A percentile compares a stretch with the other conserved stretches of the same genome.
Evolutionary conservation across 345 rosid genomes (phyloP).

Genomic region (Psidium friedrichsthalianum): DNA sequence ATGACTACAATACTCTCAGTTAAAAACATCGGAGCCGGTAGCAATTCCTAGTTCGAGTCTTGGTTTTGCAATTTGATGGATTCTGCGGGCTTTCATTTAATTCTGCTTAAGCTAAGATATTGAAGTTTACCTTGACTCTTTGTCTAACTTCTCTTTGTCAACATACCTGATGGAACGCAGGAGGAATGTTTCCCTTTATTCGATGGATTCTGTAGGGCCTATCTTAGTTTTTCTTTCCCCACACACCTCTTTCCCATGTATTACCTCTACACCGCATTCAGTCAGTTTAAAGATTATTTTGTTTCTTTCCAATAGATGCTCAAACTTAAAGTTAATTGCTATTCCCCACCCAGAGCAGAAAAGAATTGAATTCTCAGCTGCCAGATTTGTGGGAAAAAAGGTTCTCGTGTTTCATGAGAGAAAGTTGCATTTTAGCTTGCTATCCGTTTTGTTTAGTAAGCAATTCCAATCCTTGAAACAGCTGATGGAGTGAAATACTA

Average conservation of each 20-base stretch:
- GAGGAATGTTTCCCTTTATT: not conserved
- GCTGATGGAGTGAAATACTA: slow-evolving; percentile 80
- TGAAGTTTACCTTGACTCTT: not conserved
- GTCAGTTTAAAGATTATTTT: not conserved
- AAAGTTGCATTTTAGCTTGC: not conserved
- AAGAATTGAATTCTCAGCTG: not conserved
- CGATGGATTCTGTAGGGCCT: not conserved
- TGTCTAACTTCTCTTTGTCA: not conserved
- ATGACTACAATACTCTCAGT: not conserved
- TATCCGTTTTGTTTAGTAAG: not conserved
- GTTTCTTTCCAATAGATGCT: not conserved
- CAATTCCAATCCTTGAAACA: slow-evolving; percentile 11
- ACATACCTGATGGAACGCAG: not conserved
- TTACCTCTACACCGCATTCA: not conserved
- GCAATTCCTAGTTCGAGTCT: not conserved
- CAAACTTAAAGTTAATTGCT: not conserved
- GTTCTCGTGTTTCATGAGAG: not conserved
- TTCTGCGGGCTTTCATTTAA: not conserved
- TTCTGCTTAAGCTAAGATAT: not conserved
- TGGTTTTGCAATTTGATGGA: not conserved
- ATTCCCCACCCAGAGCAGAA: not conserved
- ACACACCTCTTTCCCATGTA: not conserved
- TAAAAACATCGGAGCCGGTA: not conserved
- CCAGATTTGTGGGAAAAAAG: not conserved
- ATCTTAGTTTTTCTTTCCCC: not conserved